Base-by-base conservation (phyloP, 139 green algal species). In the Nannochloris sp. region DNA sequence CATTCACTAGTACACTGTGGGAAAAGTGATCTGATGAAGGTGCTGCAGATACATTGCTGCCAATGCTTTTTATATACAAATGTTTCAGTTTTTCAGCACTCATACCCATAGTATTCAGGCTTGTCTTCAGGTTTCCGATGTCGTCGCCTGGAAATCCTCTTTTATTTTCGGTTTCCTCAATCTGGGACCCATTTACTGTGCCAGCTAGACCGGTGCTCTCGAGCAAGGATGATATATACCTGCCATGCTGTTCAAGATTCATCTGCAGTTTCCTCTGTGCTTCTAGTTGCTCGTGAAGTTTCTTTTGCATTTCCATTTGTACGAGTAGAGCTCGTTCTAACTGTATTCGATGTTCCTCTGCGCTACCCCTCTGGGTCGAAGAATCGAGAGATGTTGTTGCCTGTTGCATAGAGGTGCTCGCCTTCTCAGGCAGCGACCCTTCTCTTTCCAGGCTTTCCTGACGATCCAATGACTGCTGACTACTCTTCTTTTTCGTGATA, bases 241-340 rank as follows among this genome's bases (percentile, higher is more conserved):
- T 84, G 20, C 84, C 82, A 74, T 97, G 91, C 26, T 80, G 82
- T 73, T 97, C 91, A 14, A 97, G 78, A 56, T 69, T 85, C 20
- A 91, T 73, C 79, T 97, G 91, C 68, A 97, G 76, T 79, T 88
- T 74, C 8, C 89, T 81, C 67, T 97, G 91, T 23, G 77, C 69
- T 79, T 96, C 90, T 12, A 96, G 78, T 79, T 97, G 90, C 43
- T 97, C 91, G 43, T 96, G 88, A 72, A 97, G 80, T 63, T 88
- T 88, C 66, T 89, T 90, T 83, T 98, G 92, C 75, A 97, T 89
- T 50, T 96, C 89, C 84, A 96, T 95, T 70, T 98, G 92, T 64
- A 89, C 79, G 55, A 87, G 48, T 68, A 97, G 67, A 25, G 91
- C 91, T 56, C 92, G 74, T 69, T 97, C 87, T 56, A 93, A 72